A percentile compares a stretch with the other conserved stretches of the same genome.
Evolutionary conservation across 2,329 filamentous ascomycete species (phyloP).

Genomic region (Aspergillus proliferans): DNA sequence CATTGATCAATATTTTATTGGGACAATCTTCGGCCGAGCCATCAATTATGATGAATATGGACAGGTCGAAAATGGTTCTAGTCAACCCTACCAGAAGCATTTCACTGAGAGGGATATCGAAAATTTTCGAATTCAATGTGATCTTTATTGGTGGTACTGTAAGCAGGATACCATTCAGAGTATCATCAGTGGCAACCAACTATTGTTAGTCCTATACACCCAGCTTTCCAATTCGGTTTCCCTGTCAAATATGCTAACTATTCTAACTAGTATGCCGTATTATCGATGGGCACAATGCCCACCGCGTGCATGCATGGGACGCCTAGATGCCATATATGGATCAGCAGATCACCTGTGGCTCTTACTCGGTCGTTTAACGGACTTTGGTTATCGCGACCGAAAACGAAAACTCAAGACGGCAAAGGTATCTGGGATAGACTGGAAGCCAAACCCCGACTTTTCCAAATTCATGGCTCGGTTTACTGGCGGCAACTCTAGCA

Average conservation of each 20-base stretch:
- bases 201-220: conserved; percentile 61
- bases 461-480: conserved; percentile 32
- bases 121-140: conserved; percentile 71
- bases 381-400: conserved; percentile 72
- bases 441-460: conserved; percentile 50
- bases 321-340: conserved; percentile 72
- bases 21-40: conserved; percentile 51
- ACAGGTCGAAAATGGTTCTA: conserved; percentile 35
- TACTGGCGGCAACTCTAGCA: conserved; percentile 5
- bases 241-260: conserved; percentile 16
- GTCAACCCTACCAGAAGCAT: conserved; percentile 21
- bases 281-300: conserved; percentile 79
- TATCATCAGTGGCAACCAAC: conserved; percentile 73
- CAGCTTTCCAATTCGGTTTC: too few species aligned
- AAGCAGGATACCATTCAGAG: conserved; percentile 93
- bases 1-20: conserved; percentile 53
- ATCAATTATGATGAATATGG: conserved; percentile 56
- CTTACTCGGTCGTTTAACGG: conserved; percentile 69
- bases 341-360: conserved; percentile 84
- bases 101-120: conserved; percentile 60
- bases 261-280: conserved; percentile 62
- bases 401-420: conserved; percentile 67
- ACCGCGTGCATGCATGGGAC: conserved; percentile 73
- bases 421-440: conserved; percentile 52
- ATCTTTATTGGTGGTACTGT: conserved; percentile 92